Evolutionary conservation across 1,284 basidiomycete species (phyloP).

Genomic region (Ganoderma resinaceum): DNA sequence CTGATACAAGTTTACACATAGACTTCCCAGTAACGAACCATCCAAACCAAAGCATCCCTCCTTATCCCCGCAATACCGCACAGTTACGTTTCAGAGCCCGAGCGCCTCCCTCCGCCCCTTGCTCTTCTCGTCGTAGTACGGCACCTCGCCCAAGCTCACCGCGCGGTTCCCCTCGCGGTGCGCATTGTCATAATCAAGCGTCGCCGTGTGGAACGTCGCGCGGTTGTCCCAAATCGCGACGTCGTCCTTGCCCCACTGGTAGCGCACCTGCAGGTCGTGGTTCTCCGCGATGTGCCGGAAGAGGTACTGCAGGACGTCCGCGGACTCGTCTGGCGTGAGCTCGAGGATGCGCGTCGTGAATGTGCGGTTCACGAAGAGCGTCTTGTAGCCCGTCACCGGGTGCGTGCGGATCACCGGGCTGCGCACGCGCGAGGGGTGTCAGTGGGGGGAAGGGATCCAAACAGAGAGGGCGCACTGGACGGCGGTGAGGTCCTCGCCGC

Average conservation of each 20-base stretch:
- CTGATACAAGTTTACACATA: too few relatives aligned
- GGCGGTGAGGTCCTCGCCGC: constrained; percentile 60
- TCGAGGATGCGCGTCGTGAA: constrained; percentile 73
- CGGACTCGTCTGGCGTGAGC: constrained; percentile 64
- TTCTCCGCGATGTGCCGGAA: constrained; percentile 58
- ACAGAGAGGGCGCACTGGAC: constrained; percentile 45
- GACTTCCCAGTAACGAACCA: too few relatives aligned
- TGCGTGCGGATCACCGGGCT: constrained; percentile 57
- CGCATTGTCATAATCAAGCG: constrained; percentile 39
- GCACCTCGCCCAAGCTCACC: constrained; percentile 68
- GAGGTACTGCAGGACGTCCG: constrained; percentile 56
- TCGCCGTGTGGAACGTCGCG: constrained; percentile 59
- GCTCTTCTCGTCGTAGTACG: constrained; percentile 62
- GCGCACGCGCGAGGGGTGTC: neutral
- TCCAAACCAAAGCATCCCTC: too few relatives aligned
- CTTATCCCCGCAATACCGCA: too few relatives aligned
- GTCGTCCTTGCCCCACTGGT: constrained; percentile 56
- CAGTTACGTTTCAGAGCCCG: constrained; percentile 19
- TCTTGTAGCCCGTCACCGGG: constrained; percentile 73
- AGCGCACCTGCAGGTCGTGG: constrained; percentile 68
- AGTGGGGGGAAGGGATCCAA: constrained; percentile 3
- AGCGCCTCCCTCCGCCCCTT: constrained; percentile 55
- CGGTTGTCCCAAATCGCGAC: constrained; percentile 66
- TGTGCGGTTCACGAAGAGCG: constrained; percentile 68
- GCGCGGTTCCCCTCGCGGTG: constrained; percentile 64